A percentile compares a stretch with the other conserved stretches of the same genome.
Evolutionary conservation across 768 basidiomycete genomes (phyloP).

Genomic region (Postia placenta): DNA sequence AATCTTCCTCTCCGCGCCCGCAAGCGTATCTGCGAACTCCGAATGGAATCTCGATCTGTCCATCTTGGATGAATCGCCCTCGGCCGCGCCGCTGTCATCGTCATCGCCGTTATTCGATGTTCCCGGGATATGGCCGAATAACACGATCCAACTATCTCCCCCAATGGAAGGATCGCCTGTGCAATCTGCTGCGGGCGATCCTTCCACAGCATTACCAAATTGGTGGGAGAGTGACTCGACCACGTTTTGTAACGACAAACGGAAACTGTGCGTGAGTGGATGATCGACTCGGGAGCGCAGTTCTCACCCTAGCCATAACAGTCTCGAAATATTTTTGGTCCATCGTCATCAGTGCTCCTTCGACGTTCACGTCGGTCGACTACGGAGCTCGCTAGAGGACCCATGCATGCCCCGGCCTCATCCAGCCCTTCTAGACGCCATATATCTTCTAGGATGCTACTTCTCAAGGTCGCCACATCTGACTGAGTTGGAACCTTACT

Average conservation of each 20-base stretch:
- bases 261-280: slow-evolving; percentile 29
- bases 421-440: slow-evolving; percentile 55
- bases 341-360: slow-evolving; percentile 58
- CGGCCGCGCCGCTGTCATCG: slow-evolving; percentile 1
- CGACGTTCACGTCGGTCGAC: slow-evolving; percentile 41
- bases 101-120: not conserved
- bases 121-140: too few relatives aligned
- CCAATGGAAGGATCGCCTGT: too few relatives aligned
- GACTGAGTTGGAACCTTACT: slow-evolving; percentile 38
- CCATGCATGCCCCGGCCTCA: slow-evolving; percentile 33
- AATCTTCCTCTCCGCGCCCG: too few relatives aligned
- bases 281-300: not conserved
- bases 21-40: too few relatives aligned
- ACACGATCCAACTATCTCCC: too few relatives aligned
- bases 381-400: slow-evolving; percentile 29
- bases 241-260: slow-evolving; percentile 29
- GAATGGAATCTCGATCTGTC: slow-evolving; percentile 1
- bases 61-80: not conserved
- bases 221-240: slow-evolving; percentile 19
- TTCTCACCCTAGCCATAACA: slow-evolving; percentile 19
- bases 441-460: slow-evolving; percentile 54
- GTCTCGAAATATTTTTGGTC: slow-evolving; percentile 48
- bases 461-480: slow-evolving; percentile 39
- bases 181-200: not conserved
- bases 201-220: too few relatives aligned